Conservation (phyloP, 352 stramenopile genomes). For the Phytophthora pisi region DNA sequence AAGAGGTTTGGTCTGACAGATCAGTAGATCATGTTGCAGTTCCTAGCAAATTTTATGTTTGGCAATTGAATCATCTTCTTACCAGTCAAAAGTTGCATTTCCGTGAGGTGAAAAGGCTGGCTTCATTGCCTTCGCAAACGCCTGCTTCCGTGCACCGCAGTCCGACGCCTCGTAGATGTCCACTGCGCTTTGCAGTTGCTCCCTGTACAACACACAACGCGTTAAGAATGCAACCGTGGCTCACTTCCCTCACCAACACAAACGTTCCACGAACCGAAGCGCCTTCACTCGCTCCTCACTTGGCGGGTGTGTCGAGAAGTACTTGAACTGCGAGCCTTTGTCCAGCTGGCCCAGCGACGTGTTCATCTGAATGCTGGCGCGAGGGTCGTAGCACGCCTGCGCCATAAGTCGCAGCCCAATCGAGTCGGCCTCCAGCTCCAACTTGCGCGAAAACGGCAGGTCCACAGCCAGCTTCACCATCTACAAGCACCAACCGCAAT, state of each 20-base stretch:
- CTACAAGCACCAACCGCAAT: constrained; percentile 20
- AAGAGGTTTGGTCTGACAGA: no score
- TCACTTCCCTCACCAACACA: background rate
- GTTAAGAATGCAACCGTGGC: background rate
- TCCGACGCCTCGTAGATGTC: constrained; percentile 53
- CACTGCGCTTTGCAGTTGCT: constrained; percentile 47
- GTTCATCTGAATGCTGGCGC: constrained; percentile 62
- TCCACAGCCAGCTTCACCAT: constrained; percentile 59
- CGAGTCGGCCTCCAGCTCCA: constrained; percentile 61
- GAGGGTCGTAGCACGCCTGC: constrained; percentile 60
- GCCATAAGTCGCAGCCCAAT: constrained; percentile 67
- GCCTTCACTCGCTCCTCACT: constrained; percentile 64
- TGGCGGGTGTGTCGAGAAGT: constrained; percentile 78
- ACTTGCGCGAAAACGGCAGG: constrained; percentile 59
- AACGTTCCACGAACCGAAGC: constrained; percentile 36
- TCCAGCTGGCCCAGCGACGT: constrained; percentile 40
- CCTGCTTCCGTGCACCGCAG: constrained; percentile 41
- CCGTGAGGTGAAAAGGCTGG: constrained; percentile 33
- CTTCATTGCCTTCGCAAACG: constrained; percentile 41
- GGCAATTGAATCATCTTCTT: background rate
- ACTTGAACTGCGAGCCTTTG: constrained; percentile 53
- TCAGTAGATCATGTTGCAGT: no score
- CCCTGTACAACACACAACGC: constrained; percentile 18
- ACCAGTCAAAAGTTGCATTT: constrained; percentile 26
- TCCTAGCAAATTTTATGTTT: background rate